These are phyloP conservation scores for Peronosclerospora sorghi DNA, from an alignment of 352 stramenopile genomes.

Conservation along the genomic window DNA sequence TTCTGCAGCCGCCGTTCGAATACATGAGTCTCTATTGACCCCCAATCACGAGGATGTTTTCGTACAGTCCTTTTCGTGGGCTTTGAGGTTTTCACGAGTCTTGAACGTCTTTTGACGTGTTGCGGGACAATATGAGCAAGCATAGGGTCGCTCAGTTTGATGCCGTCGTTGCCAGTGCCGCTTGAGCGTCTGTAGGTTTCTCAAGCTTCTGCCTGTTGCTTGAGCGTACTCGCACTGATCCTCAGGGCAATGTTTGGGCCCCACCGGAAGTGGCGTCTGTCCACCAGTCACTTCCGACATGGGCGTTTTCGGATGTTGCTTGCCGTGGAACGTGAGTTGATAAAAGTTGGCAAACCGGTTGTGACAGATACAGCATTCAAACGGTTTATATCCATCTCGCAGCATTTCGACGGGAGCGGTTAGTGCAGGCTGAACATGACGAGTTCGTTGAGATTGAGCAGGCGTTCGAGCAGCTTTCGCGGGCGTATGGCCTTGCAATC, in stretches of 20 bases:
- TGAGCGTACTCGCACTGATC: constrained; percentile 39
- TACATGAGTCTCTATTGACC: background rate
- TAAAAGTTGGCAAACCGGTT: constrained; percentile 58
- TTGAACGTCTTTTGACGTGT: constrained; percentile 48
- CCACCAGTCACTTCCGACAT: constrained; percentile 23
- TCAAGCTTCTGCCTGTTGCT: constrained; percentile 31
- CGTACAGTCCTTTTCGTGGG: constrained; percentile 52
- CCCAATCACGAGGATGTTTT: constrained; percentile 8
- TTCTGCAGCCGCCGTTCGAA: constrained; percentile 9
- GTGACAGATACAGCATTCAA: constrained; percentile 44
- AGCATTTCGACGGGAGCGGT: constrained; percentile 44
- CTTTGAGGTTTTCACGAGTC: constrained; percentile 59
- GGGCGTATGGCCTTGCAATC: constrained; percentile 14
- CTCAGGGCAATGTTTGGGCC: constrained; percentile 52
- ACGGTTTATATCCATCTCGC: constrained; percentile 48
- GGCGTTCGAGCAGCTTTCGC: constrained; percentile 2
- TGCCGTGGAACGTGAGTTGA: constrained; percentile 58
- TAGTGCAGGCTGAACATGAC: constrained; percentile 11
- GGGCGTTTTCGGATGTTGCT: constrained; percentile 32
- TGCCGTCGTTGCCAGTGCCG: constrained; percentile 63
- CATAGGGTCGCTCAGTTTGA: constrained; percentile 39
- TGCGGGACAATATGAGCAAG: constrained; percentile 30
- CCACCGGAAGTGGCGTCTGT: constrained; percentile 38
- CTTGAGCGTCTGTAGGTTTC: constrained; percentile 61
- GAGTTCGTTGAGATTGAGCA: constrained; percentile 1